Evolutionary conservation across 345 rosid genomes (phyloP).

Genomic region (Lagerstroemia speciosa): DNA sequence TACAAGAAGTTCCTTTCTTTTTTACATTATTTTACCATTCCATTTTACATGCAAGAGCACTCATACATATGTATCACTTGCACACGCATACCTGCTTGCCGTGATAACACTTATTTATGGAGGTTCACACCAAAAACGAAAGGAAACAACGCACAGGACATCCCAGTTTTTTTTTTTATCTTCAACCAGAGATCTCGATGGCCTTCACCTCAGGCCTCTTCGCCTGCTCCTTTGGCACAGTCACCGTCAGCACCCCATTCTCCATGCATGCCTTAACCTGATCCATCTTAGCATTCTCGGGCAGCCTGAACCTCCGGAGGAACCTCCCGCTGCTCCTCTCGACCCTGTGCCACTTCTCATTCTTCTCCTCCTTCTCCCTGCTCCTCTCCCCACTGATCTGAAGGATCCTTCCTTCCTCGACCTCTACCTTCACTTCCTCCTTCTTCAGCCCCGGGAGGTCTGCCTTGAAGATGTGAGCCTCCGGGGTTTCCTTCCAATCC

Average conservation of each 20-base stretch:
- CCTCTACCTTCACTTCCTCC: slow-evolving; percentile 39
- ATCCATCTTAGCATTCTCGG: slow-evolving; percentile 17
- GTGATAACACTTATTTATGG: neutral
- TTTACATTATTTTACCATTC: too few relatives aligned
- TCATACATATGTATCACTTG: too few relatives aligned
- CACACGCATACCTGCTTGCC: too few relatives aligned
- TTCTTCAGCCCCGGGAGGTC: slow-evolving; percentile 38
- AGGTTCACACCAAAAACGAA: neutral
- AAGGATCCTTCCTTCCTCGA: slow-evolving; percentile 30
- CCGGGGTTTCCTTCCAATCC: slow-evolving; percentile 40
- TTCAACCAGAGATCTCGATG: slow-evolving; percentile 29
- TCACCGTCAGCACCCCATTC: slow-evolving; percentile 41
- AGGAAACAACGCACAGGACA: too few relatives aligned
- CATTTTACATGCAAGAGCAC: too few relatives aligned
- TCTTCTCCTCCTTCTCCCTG: slow-evolving; percentile 30
- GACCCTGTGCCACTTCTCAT: slow-evolving; percentile 33
- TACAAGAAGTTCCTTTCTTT: too few relatives aligned
- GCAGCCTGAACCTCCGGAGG: slow-evolving; percentile 22
- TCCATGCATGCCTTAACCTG: slow-evolving; percentile 9
- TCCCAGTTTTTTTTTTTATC: too few relatives aligned
- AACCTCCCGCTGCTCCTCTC: slow-evolving; percentile 23
- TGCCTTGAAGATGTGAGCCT: slow-evolving; percentile 32
- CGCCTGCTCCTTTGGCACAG: slow-evolving; percentile 28
- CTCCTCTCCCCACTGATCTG: slow-evolving; percentile 30
- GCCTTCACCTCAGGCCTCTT: slow-evolving; percentile 34